Evolutionary conservation across 805 yeast species (phyloP).

Genomic region (Metschnikowia proteae): DNA sequence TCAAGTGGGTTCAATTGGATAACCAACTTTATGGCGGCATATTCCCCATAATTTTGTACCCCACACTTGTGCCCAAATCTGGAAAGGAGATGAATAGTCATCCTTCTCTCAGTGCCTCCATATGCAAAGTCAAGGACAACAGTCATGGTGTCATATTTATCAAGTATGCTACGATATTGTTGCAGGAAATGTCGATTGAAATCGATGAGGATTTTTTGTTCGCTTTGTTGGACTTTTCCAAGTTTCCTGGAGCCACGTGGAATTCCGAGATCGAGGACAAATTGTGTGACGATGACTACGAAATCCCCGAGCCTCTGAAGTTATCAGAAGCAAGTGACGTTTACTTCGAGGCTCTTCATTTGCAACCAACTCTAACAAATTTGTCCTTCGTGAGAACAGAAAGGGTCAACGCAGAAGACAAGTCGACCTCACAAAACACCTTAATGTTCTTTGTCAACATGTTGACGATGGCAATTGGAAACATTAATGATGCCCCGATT

Average conservation of each 20-base stretch:
- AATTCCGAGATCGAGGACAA: conserved; percentile 40
- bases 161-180: conserved; percentile 82
- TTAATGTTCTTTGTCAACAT: conserved; percentile 77
- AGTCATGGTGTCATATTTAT: conserved; percentile 85
- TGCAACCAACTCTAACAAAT: conserved; percentile 88
- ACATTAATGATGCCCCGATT: conserved; percentile 95
- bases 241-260: conserved; percentile 83
- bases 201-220: conserved; percentile 90
- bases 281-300: conserved; percentile 60
- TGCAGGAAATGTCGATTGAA: conserved; percentile 90
- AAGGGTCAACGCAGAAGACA: conserved; percentile 62
- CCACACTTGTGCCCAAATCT: conserved; percentile 83
- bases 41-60: conserved; percentile 85
- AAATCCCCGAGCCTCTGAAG: conserved; percentile 66
- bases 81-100: conserved; percentile 80
- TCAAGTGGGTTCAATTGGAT: conserved; percentile 94
- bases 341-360: conserved; percentile 86
- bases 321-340: conserved; percentile 62
- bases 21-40: conserved; percentile 86
- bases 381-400: conserved; percentile 90
- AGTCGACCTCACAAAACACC: conserved; percentile 58
- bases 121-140: conserved; percentile 82
- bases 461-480: conserved; percentile 94
- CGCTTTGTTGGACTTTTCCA: conserved; percentile 74
- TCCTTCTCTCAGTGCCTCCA: conserved; percentile 84